phyloP scores from a whole-genome alignment of 495 filamentous ascomycete genomes.

The Lasiosphaeriaceae sp. region DNA sequence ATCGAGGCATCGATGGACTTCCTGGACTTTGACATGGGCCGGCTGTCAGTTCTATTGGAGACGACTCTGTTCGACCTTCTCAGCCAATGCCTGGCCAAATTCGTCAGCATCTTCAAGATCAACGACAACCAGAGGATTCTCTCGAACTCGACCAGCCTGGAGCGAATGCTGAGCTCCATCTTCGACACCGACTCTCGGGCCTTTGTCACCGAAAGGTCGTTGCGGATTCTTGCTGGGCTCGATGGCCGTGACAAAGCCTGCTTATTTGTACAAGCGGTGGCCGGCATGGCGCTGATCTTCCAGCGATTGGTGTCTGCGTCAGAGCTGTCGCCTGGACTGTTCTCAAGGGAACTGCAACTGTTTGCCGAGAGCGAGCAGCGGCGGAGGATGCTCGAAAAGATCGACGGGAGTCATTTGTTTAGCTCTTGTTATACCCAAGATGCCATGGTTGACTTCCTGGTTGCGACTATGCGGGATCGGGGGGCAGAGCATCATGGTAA shows the following conservation, averaged over 20 bases:
- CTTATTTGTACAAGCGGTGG: constrained; percentile 27
- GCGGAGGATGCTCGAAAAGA: constrained; percentile 17
- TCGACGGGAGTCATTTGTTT: constrained; percentile 16
- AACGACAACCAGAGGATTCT: constrained; percentile 18
- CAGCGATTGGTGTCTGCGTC: constrained; percentile 5
- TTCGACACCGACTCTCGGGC: constrained; percentile 23
- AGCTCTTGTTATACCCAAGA: constrained; percentile 22
- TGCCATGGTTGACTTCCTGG: constrained; percentile 20
- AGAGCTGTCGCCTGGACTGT: constrained; percentile 5
- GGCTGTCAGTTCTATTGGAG: constrained; percentile 20
- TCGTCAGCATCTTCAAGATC: constrained; percentile 21
- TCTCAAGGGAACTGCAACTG: constrained; percentile 26
- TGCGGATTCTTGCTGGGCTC: constrained; percentile 16
- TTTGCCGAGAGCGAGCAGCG: constrained; percentile 31
- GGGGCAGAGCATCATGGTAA: constrained; percentile 4
- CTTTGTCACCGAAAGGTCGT: constrained; percentile 22
- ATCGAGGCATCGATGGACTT: constrained; percentile 18
- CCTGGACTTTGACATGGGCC: constrained; percentile 15
- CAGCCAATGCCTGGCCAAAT: constrained; percentile 10
- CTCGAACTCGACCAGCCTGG: constrained; percentile 12
- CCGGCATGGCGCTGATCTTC: constrained; percentile 27
- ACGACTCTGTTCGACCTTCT: constrained; percentile 22
- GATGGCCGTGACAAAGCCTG: constrained; percentile 23
- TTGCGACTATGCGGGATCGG: constrained; percentile 13
- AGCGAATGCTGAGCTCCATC: constrained; percentile 20